Percentiles rank a stretch among this genome's conserved stretches.
phyloP scores from a whole-genome alignment of 208 protist species.

The Acanthamoeba quina region DNA sequence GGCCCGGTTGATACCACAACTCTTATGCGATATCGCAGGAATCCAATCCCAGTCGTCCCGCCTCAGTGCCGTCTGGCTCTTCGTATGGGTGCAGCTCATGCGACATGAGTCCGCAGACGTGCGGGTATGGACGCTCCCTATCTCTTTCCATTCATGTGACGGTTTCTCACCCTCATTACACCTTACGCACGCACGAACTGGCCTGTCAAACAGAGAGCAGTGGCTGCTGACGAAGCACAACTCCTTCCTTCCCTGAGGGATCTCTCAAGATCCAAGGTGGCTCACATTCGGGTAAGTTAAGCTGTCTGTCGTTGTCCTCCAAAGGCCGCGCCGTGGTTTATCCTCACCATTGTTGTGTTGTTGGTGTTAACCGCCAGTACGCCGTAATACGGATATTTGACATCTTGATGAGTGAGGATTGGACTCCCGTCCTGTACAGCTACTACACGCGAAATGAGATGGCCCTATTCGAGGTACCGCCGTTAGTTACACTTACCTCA shows the following conservation, averaged over 20 bases:
- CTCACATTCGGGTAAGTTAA: conserved; percentile 35
- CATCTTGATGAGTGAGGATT: background rate
- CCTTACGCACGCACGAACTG: background rate
- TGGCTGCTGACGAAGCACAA: background rate
- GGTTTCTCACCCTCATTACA: background rate
- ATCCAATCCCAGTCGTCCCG: background rate
- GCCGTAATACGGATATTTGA: background rate
- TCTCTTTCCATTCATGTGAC: background rate
- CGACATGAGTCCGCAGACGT: background rate
- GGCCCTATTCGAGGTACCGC: background rate
- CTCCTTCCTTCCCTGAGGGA: background rate
- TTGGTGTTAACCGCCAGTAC: background rate
- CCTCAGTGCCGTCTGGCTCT: background rate
- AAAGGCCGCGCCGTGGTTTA: background rate
- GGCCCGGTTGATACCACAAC: too few relatives aligned
- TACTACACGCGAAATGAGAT: background rate
- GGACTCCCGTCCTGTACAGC: background rate
- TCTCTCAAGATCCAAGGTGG: background rate
- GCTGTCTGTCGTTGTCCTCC: background rate
- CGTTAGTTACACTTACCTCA: background rate
- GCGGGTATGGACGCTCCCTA: background rate
- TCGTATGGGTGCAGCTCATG: background rate
- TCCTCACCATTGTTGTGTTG: too few relatives aligned
- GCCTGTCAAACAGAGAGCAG: background rate
- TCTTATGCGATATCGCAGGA: background rate